Evolutionary conservation across 2,329 filamentous ascomycete genomes (phyloP).

Genomic region (Coniochaeta pulveracea): DNA sequence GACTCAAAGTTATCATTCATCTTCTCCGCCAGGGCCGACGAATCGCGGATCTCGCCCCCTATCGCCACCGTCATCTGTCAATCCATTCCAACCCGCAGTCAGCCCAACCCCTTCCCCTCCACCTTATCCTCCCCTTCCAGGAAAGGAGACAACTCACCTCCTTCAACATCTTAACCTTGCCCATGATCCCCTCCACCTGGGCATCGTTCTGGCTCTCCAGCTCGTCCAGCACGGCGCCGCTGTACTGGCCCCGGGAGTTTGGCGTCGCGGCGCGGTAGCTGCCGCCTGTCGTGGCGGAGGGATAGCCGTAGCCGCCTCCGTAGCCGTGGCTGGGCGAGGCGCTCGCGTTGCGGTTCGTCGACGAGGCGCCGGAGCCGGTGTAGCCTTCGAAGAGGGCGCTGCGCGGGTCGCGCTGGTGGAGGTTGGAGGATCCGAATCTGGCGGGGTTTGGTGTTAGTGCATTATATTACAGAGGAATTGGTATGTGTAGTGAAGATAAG

Average conservation of each 20-base stretch:
- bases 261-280: conserved; percentile 59
- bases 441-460: neutral
- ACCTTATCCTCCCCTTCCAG: too few relatives aligned
- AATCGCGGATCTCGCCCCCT: conserved; percentile 89
- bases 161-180: conserved; percentile 83
- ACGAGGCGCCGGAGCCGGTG: conserved; percentile 27
- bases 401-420: conserved; percentile 64
- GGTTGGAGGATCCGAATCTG: conserved; percentile 56
- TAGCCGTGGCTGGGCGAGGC: conserved; percentile 27
- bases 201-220: conserved; percentile 92
- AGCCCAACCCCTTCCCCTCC: neutral
- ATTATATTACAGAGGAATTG: too few relatives aligned
- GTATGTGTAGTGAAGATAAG: too few relatives aligned
- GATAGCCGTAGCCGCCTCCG: conserved; percentile 37
- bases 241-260: conserved; percentile 78
- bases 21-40: conserved; percentile 76
- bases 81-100: neutral
- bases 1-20: conserved; percentile 94
- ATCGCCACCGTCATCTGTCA: conserved; percentile 78
- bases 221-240: conserved; percentile 80
- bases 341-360: conserved; percentile 24
- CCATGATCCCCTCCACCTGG: conserved; percentile 80
- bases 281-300: conserved; percentile 7
- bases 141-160: conserved; percentile 47
- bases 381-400: conserved; percentile 69